Conservation (phyloP, 257 asterid species). For the Gardenia jasminoides region DNA sequence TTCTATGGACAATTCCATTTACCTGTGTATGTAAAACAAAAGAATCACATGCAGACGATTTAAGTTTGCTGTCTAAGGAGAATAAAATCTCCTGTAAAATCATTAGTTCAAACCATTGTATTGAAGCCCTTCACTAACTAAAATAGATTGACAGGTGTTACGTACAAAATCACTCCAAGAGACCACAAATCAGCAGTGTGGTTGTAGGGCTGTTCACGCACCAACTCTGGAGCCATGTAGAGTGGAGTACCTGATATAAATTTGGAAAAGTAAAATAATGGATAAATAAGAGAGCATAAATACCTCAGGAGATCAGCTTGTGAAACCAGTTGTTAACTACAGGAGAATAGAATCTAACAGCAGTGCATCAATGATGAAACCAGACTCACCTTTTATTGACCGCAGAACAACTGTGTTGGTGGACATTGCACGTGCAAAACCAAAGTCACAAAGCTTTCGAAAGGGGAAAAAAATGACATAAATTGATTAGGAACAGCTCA, state of each 20-base stretch:
- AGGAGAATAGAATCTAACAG: not conserved
- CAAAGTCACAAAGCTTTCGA: constrained; percentile 89
- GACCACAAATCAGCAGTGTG: constrained; percentile 99
- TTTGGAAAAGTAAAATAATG: constrained; percentile 21
- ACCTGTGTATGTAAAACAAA: not conserved
- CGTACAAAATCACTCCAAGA: constrained; percentile 98
- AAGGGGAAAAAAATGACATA: constrained; percentile 20
- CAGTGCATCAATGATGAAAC: constrained; percentile 9
- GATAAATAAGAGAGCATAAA: constrained; percentile 22
- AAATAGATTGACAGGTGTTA: constrained; percentile 6
- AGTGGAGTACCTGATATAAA: constrained; percentile 80
- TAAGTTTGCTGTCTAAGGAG: not conserved
- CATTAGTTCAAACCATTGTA: not conserved
- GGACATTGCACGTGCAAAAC: constrained; percentile 98
- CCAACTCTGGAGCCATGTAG: constrained; percentile 99
- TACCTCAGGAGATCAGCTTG: constrained; percentile 5
- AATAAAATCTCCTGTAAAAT: not conserved
- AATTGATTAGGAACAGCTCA: constrained; percentile 13
- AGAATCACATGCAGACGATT: not conserved
- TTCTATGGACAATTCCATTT: not conserved
- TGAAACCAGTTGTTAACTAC: not conserved
- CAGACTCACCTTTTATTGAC: constrained; percentile 75
- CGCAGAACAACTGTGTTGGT: constrained; percentile 93
- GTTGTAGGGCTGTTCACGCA: constrained; percentile 99
- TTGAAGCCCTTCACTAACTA: too few species aligned